Evolutionary conservation across 176 grass and related monocot genomes (phyloP).

Genomic region (Thinopyrum elongatum): DNA sequence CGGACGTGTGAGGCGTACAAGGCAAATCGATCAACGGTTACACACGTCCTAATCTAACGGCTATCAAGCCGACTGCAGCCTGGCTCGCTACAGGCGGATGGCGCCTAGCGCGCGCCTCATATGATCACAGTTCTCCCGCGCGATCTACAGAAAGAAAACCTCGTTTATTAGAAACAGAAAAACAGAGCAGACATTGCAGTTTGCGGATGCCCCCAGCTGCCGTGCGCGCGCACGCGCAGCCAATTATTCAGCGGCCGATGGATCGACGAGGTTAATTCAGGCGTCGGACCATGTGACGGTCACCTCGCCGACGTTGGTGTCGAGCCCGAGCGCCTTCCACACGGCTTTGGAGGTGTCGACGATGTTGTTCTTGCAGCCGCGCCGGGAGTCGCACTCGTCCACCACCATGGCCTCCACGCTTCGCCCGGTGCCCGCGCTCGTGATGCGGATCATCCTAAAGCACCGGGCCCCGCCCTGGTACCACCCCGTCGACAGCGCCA

Average conservation of each 20-base stretch:
- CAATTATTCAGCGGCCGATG: no score
- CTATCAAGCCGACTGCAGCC: no score
- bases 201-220: neutral
- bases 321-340: slow-evolving; percentile 42
- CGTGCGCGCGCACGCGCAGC: neutral
- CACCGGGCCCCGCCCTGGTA: slow-evolving; percentile 8
- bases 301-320: slow-evolving; percentile 26
- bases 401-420: slow-evolving; percentile 25
- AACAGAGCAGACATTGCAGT: neutral
- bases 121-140: no score
- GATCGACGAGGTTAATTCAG: neutral
- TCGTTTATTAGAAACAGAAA: no score
- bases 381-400: slow-evolving; percentile 32
- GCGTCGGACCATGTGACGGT: slow-evolving; percentile 28
- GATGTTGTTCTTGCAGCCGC: slow-evolving; percentile 36
- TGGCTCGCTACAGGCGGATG: no score
- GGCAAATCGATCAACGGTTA: no score
- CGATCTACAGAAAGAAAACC: no score
- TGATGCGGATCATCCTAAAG: slow-evolving; percentile 16
- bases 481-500: slow-evolving; percentile 41
- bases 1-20: no score
- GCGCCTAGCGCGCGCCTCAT: no score
- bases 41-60: no score
- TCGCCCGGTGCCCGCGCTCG: neutral
- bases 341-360: slow-evolving; percentile 41